Evolutionary conservation across 1,284 basidiomycete genomes (phyloP), one percentile per base, ranked within the genome.

Genomic region (Ceratobasidium sp.): DNA sequence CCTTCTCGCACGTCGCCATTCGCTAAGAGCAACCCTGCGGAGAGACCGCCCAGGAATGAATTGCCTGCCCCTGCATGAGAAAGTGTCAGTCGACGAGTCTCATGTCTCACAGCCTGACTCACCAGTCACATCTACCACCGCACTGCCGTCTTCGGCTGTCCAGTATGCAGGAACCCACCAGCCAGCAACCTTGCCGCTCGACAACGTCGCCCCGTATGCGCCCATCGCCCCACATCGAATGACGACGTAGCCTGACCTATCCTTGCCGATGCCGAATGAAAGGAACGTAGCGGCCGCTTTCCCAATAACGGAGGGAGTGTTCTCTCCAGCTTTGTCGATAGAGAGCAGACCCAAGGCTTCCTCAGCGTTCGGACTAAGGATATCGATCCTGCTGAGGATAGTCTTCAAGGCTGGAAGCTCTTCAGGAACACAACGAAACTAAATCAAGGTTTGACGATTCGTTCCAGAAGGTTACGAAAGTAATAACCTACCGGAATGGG

Each of bases 71-170:
- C 94, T 94, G 77, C 5, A 75, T 72, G 20, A 61, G 15, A 23
- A 44, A 71, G 12, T 39, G 23, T 39, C 44, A 49, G 28, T 33
- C 23, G 18, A 26, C 12, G 23, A 33, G n/a, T 18, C 71, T 9
- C 3, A n/a, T 51, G 55, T 64, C 66, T 40, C 77, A 28, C 63
- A 69, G 51, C 75, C 64, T 71, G n/a, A 81, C 85, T 81, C 80
- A 91, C 95, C 95, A 70, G 96, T 97, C 13, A 96, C 94, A 84
- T 97, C 96, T 0, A 94, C 89, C 12, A 97, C 88, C 40, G 84
- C 81, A 79, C 33, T 58, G n/a, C 86, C 83, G 4, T 89, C 86
- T 13, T 84, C 80, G 15, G 42, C 40, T 12, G 86, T 86, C 92
- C 94, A 96, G 83, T 89, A 97, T 1, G 96, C 94, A 3, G 91